Evolutionary conservation across 495 filamentous ascomycete genomes (phyloP).

Genomic region (Hypoxylon fragiforme): DNA sequence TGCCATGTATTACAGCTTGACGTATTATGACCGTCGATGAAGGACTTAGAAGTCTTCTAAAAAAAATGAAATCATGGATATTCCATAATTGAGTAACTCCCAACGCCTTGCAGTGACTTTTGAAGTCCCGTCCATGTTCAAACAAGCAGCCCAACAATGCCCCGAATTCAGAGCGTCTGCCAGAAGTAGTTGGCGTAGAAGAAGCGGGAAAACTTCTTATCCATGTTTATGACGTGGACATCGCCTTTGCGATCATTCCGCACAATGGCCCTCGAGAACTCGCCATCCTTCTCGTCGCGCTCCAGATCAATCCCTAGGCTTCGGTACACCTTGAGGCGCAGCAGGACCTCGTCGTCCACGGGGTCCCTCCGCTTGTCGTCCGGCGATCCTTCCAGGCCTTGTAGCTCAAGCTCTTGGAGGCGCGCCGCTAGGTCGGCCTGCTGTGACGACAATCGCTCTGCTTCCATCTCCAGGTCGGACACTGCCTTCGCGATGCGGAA

Average conservation of each 20-base stretch:
- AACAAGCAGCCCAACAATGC: background rate
- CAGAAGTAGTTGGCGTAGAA: constrained; percentile 98
- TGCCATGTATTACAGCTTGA: constrained; percentile 1
- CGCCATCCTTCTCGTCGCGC: constrained; percentile 71
- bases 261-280: constrained; percentile 83
- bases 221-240: constrained; percentile 92
- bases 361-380: constrained; percentile 37
- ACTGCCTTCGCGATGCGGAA: constrained; percentile 90
- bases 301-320: constrained; percentile 89
- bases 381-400: constrained; percentile 68
- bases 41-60: background rate
- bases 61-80: constrained; percentile 21
- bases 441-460: constrained; percentile 82
- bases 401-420: constrained; percentile 79
- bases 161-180: constrained; percentile 69
- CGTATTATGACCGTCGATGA: background rate
- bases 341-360: constrained; percentile 56
- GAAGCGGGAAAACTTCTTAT: constrained; percentile 84
- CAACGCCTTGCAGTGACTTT: constrained; percentile 16
- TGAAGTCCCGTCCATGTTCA: background rate
- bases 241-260: constrained; percentile 86
- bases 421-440: constrained; percentile 73
- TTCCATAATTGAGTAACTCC: constrained; percentile 26
- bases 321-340: constrained; percentile 89
- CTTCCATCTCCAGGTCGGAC: constrained; percentile 87